Conservation (phyloP, 495 filamentous ascomycete species). For the Sordaria brevicollis region DNA sequence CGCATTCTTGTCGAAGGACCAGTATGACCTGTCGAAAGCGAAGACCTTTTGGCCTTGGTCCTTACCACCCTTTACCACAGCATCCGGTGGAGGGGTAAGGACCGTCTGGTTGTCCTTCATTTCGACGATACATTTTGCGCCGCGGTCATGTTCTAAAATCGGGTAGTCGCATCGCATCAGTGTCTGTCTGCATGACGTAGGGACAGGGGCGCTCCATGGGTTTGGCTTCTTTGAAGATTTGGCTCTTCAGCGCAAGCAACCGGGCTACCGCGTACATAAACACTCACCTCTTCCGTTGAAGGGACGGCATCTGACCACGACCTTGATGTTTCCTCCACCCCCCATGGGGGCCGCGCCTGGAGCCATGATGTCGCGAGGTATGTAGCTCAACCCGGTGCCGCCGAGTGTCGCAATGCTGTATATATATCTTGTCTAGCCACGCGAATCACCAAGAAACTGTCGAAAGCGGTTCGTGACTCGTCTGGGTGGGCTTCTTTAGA, state of each 20-base stretch:
- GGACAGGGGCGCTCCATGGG: not conserved
- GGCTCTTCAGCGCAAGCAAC: not conserved
- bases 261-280: slow-evolving; percentile 5
- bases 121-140: slow-evolving; percentile 94
- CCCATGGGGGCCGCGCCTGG: slow-evolving; percentile 38
- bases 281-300: slow-evolving; percentile 85
- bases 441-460: not conserved
- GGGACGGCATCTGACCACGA: slow-evolving; percentile 89
- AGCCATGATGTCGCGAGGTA: slow-evolving; percentile 47
- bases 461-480: not conserved
- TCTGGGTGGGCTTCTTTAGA: not conserved
- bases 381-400: not conserved
- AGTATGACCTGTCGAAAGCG: slow-evolving; percentile 95
- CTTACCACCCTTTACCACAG: slow-evolving; percentile 48
- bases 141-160: slow-evolving; percentile 67
- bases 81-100: slow-evolving; percentile 63
- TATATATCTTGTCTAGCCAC: not conserved
- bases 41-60: slow-evolving; percentile 75
- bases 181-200: not conserved
- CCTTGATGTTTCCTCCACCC: slow-evolving; percentile 97
- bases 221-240: not conserved
- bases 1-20: slow-evolving; percentile 84
- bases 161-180: slow-evolving; percentile 7
- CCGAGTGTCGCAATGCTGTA: not conserved
- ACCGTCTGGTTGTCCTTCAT: slow-evolving; percentile 92